Percentiles rank a stretch among this genome's conserved stretches.
Conservation (phyloP, 1,139 yeast species). For the Nakaseomyces sp. region DNA sequence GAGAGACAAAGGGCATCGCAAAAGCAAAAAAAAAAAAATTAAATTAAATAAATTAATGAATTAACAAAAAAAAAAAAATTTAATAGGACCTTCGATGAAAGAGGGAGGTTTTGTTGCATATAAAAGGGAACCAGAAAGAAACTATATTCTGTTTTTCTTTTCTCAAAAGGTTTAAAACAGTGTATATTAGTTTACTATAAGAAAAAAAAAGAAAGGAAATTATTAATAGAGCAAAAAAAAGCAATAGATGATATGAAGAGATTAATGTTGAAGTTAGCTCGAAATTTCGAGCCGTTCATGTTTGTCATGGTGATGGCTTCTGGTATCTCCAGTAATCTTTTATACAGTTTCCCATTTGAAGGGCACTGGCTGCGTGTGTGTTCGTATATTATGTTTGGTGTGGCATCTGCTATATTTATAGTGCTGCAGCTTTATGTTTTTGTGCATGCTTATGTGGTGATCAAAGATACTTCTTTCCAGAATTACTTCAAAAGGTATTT, state of each 20-base stretch:
- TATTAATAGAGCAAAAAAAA: background rate
- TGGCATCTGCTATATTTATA: slow-evolving; percentile 44
- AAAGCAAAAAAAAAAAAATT: no score
- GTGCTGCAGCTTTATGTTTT: slow-evolving; percentile 32
- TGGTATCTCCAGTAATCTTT: slow-evolving; percentile 56
- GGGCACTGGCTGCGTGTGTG: slow-evolving; percentile 51
- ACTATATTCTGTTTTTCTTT: no score
- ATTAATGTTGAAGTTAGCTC: background rate
- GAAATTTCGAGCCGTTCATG: slow-evolving; percentile 45
- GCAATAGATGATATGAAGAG: slow-evolving; percentile 1
- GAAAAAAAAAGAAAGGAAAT: no score
- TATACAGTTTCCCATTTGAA: slow-evolving; percentile 57
- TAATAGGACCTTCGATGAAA: background rate
- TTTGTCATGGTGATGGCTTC: slow-evolving; percentile 79
- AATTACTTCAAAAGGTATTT: slow-evolving; percentile 17
- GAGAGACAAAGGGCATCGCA: background rate
- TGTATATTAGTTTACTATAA: no score
- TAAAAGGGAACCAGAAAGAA: no score
- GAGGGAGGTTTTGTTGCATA: background rate
- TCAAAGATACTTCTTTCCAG: slow-evolving; percentile 10
- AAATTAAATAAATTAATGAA: background rate
- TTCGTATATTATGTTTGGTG: slow-evolving; percentile 50
- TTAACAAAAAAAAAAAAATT: background rate
- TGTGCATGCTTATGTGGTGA: slow-evolving; percentile 15
- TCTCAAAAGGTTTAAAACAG: no score